Evolutionary conservation across 1,284 basidiomycete genomes (phyloP), one percentile per base, ranked within the genome.

Genomic region (Trametes versicolor): DNA sequence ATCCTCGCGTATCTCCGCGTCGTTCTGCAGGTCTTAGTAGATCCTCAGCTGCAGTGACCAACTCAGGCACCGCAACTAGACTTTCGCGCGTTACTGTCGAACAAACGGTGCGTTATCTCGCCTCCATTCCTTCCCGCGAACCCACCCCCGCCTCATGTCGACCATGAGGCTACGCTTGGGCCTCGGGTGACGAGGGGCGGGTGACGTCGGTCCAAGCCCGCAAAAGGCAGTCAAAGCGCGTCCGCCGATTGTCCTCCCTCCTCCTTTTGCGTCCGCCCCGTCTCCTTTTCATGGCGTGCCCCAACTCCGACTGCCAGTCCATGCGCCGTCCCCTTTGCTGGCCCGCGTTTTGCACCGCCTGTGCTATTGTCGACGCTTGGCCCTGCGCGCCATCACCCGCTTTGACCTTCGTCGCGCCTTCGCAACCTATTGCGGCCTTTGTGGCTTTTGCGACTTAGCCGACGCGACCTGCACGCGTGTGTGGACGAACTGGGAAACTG

Each of bases 41-140:
- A 37, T 6, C 25, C 5, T 23, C 15, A 15, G 21, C 13, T 15
- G 19, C 55, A 56, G 53, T 32, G n/a, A 50, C 19, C 39, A 25
- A 13, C 27, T 23, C 37, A 32, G 10, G 23, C 37, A 50, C 50
- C 41, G 53, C 43, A 56, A 13, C 17, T 29, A 15, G 13, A 3
- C 37, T 55, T 49, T 41, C 13, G 25, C 25, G 12, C n/a, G 7
- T 50, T n/a, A 17, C 36, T 32, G 45, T 50, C 53, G 7, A 21
- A 29, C 45, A 55, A 50, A 55, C 32, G 53, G 60, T 52, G 37
- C 49, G 54, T 56, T 62, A 47, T 57, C 21, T 47, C 39, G 29
- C 25, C n/a, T 7, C 19, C 29, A 25, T 34, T 3, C 34, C 34
- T 23, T 19, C 17, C 29, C 39, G 6, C 8, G n/a, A 45, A 25